phyloP scores from a whole-genome alignment of 1,284 basidiomycete genomes.

The Fomitopsis pinicola region DNA sequence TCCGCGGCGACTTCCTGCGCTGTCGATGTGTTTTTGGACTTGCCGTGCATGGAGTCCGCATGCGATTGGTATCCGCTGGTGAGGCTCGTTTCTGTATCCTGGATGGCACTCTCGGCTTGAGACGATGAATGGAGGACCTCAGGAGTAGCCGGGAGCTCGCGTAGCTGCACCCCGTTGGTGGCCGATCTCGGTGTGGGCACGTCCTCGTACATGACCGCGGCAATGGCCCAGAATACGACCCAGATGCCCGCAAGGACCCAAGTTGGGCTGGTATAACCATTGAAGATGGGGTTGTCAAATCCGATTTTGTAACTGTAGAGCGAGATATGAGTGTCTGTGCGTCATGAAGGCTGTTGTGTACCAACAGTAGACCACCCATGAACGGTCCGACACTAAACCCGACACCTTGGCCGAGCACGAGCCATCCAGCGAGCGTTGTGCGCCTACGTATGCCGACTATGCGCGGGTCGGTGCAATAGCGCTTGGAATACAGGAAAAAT shows the following conservation, averaged over 20 bases:
- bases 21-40: neutral
- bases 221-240: conserved; percentile 46
- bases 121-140: neutral
- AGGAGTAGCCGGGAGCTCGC: neutral
- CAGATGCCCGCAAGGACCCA: conserved; percentile 62
- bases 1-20: neutral
- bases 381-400: conserved; percentile 68
- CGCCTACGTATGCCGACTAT: conserved; percentile 64
- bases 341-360: neutral
- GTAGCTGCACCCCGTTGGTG: conserved; percentile 5
- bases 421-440: conserved; percentile 59
- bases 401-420: conserved; percentile 59
- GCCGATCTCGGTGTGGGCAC: conserved; percentile 24
- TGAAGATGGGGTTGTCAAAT: conserved; percentile 38
- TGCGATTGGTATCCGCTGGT: neutral
- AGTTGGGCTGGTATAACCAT: conserved; percentile 62
- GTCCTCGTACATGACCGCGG: conserved; percentile 48
- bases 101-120: neutral
- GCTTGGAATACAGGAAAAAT: conserved; percentile 50
- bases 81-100: neutral
- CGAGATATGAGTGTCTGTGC: neutral
- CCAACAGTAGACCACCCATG: conserved; percentile 52
- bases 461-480: conserved; percentile 61
- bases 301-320: conserved; percentile 26
- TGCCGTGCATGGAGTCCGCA: neutral